phyloP scores from a whole-genome alignment of 495 filamentous ascomycete species.

The Penicillium macrosclerotiorum region DNA sequence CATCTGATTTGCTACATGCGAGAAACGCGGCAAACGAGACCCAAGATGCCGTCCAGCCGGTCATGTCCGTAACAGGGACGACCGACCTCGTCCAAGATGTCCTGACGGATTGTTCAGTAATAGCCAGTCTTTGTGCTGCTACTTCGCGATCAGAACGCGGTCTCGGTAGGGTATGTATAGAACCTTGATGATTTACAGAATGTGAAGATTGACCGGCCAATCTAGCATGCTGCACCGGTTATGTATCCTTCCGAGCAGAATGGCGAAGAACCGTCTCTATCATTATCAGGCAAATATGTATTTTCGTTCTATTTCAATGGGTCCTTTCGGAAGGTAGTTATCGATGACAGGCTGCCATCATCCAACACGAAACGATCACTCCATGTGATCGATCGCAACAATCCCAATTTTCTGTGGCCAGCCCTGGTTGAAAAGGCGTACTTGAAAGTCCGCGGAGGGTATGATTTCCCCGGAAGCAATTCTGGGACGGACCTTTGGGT shows the following conservation, averaged over 20 bases:
- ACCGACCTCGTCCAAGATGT: slow-evolving; percentile 91
- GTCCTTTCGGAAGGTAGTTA: slow-evolving; percentile 77
- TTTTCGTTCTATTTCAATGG: slow-evolving; percentile 95
- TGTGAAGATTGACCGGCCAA: slow-evolving; percentile 20
- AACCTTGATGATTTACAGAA: not conserved
- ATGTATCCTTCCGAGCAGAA: slow-evolving; percentile 70
- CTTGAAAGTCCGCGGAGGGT: slow-evolving; percentile 92
- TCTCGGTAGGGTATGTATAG: slow-evolving; percentile 49
- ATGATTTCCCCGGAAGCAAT: slow-evolving; percentile 98
- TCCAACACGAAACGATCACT: slow-evolving; percentile 70
- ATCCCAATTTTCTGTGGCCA: slow-evolving; percentile 80
- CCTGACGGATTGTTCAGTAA: slow-evolving; percentile 93
- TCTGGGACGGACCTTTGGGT: slow-evolving; percentile 91
- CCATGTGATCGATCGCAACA: slow-evolving; percentile 84
- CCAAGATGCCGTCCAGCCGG: slow-evolving; percentile 19
- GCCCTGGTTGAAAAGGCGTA: slow-evolving; percentile 96
- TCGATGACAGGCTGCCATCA: slow-evolving; percentile 87
- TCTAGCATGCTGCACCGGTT: slow-evolving; percentile 63
- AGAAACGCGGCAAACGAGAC: slow-evolving; percentile 6
- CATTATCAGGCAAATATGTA: slow-evolving; percentile 82
- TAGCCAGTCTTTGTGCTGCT: slow-evolving; percentile 88
- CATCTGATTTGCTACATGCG: slow-evolving; percentile 50
- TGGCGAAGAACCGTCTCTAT: slow-evolving; percentile 54
- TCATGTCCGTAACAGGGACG: slow-evolving; percentile 53
- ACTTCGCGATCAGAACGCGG: slow-evolving; percentile 64